Evolutionary conservation across 192 early-diverging fungal genomes (phyloP).

Genomic region (Chytriomyces sp.): DNA sequence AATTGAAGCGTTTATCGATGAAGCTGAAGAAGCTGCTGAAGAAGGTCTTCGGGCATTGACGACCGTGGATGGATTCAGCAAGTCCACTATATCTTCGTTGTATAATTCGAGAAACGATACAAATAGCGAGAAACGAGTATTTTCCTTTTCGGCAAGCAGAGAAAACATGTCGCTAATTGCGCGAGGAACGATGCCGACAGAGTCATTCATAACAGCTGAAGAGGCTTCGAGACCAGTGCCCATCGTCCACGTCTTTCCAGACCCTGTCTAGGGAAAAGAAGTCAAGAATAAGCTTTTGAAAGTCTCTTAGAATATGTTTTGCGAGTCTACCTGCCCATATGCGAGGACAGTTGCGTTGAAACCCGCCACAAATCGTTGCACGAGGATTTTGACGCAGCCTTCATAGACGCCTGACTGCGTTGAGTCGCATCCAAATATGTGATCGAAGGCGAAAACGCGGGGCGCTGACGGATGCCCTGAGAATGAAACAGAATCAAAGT

Average conservation of each 20-base stretch:
- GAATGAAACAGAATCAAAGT: too few species aligned
- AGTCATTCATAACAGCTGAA: slow-evolving; percentile 23
- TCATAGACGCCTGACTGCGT: slow-evolving; percentile 82
- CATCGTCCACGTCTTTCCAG: slow-evolving; percentile 68
- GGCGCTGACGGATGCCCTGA: too few species aligned
- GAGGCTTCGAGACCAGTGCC: slow-evolving; percentile 56
- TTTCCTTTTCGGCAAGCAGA: slow-evolving; percentile 14
- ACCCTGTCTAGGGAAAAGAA: slow-evolving; percentile 47
- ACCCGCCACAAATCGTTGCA: slow-evolving; percentile 59
- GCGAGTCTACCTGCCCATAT: slow-evolving; percentile 53
- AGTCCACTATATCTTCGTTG: slow-evolving; percentile 97
- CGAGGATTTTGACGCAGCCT: slow-evolving; percentile 67
- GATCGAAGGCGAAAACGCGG: slow-evolving; percentile 52
- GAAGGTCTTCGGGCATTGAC: slow-evolving; percentile 46
- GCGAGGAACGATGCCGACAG: slow-evolving; percentile 55
- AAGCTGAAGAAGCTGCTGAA: slow-evolving; percentile 11
- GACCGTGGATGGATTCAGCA: slow-evolving; percentile 72
- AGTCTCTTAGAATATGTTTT: not conserved
- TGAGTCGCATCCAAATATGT: slow-evolving; percentile 72
- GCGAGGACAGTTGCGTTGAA: slow-evolving; percentile 63
- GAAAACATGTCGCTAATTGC: slow-evolving; percentile 52
- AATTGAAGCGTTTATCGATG: slow-evolving; percentile 49
- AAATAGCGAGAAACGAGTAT: slow-evolving; percentile 40
- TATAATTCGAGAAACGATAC: slow-evolving; percentile 97
- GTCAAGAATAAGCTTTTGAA: not conserved